These are phyloP conservation scores for Rhizodiscina lignyota DNA, from an alignment of 495 filamentous ascomycete species.

Conservation along the genomic window DNA sequence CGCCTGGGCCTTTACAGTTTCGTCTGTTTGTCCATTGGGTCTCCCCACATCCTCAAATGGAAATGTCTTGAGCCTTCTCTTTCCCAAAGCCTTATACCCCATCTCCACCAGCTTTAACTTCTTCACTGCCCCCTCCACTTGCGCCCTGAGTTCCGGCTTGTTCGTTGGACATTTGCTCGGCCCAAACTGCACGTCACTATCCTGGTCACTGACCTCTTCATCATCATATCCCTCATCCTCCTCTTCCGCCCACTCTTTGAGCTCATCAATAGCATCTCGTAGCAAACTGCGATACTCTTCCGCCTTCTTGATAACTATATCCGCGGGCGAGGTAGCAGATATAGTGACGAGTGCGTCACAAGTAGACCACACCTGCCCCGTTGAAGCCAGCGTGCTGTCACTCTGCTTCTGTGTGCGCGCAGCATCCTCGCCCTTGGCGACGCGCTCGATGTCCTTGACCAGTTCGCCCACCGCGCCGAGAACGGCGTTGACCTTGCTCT, in stretches of 20 bases:
- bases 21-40: not conserved
- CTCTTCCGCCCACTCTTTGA: constrained; percentile 54
- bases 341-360: constrained; percentile 56
- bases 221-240: constrained; percentile 42
- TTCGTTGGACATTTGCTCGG: constrained; percentile 35
- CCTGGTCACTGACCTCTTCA: constrained; percentile 28
- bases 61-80: constrained; percentile 40
- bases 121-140: constrained; percentile 38
- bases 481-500: no score
- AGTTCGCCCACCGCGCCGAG: constrained; percentile 9
- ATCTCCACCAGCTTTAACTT: constrained; percentile 38
- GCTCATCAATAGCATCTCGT: constrained; percentile 63
- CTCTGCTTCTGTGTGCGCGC: constrained; percentile 5
- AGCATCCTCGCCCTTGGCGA: constrained; percentile 13
- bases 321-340: constrained; percentile 40
- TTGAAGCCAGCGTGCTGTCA: constrained; percentile 39
- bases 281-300: constrained; percentile 47
- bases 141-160: constrained; percentile 35
- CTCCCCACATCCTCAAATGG: constrained; percentile 10
- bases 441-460: constrained; percentile 28
- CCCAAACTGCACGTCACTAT: constrained; percentile 33
- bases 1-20: constrained; percentile 1
- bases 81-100: constrained; percentile 42
- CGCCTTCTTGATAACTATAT: constrained; percentile 25
- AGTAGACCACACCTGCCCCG: constrained; percentile 47